Evolutionary conservation across 306 rosid species (phyloP), one percentile per base, ranked within the genome.

Genomic region (Vigna hirtella): DNA sequence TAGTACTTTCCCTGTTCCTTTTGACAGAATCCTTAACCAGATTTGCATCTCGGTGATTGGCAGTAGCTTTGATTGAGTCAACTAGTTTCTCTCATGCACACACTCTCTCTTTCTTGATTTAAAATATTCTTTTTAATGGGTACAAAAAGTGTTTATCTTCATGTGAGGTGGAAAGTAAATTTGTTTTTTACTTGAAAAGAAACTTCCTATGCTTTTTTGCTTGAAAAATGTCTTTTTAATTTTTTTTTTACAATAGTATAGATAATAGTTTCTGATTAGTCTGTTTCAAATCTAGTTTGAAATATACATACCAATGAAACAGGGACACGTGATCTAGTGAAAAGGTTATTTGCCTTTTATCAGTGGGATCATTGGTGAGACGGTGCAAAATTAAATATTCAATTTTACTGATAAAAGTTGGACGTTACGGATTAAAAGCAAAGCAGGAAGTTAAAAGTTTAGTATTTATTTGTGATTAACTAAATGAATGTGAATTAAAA

Each of bases 401-500:
- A 52, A 1, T 52, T 52, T 52, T 52, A 18, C 6, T 2, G 28
- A n/a, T 10, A 9, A 28, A 53, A 20, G 20, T 9, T 20, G 7
- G 20, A 32, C 5, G 58, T 17, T 52, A 8, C 6, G 28, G 59
- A 13, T 9, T 53, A 53, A 40, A 28, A 3, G 3, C 32, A 28
- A 3, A 26, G 28, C 3, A 26, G 28, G 2, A 28, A 28, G 32
- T 30, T 30, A 0, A 32, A 32, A 32, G 36, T 32, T 32, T 32
- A 32, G 0, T 14, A 20, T 20, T 55, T 3, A 20, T 18, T 17
- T 53, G 26, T 55, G 20, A 55, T 55, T 3, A 55, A 12, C 43
- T 7, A 71, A 30, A 66, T 73, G 18, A 49, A 49, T 26, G 67
- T 9, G 20, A 38, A 66, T 58, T 5, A 12, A 22, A 70, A 67